Evolutionary conservation across 805 yeast species (phyloP).

Genomic region (Wickerhamiella sorbophila): DNA sequence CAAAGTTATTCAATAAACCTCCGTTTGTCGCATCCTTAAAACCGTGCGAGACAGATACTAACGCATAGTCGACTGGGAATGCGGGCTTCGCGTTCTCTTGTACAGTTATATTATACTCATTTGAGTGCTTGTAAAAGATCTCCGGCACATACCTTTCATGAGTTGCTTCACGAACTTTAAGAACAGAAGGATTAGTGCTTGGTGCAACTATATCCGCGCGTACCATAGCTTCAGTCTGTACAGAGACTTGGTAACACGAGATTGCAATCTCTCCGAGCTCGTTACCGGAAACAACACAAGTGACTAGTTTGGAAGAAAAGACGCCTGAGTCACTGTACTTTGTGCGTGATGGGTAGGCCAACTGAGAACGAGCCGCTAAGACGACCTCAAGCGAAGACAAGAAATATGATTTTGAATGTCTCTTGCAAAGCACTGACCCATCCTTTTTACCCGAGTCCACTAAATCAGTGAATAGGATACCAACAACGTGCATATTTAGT

Average conservation of each 20-base stretch:
- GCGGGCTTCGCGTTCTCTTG: slow-evolving; percentile 81
- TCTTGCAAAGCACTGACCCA: slow-evolving; percentile 81
- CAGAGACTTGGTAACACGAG: slow-evolving; percentile 76
- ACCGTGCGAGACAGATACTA: slow-evolving; percentile 84
- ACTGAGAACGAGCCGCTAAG: slow-evolving; percentile 72
- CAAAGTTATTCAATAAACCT: slow-evolving; percentile 30
- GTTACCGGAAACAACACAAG: slow-evolving; percentile 91
- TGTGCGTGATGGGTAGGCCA: slow-evolving; percentile 44
- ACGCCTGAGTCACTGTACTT: slow-evolving; percentile 47
- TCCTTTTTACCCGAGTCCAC: slow-evolving; percentile 75
- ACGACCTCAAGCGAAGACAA: slow-evolving; percentile 73
- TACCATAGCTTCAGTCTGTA: slow-evolving; percentile 74
- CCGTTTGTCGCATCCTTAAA: slow-evolving; percentile 48
- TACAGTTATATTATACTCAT: slow-evolving; percentile 82
- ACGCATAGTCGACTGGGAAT: slow-evolving; percentile 78
- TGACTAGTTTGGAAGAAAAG: slow-evolving; percentile 81
- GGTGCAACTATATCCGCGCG: slow-evolving; percentile 75
- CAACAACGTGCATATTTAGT: slow-evolving; percentile 56
- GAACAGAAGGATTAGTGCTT: slow-evolving; percentile 79
- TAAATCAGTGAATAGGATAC: slow-evolving; percentile 79
- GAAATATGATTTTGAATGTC: slow-evolving; percentile 86
- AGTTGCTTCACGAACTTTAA: slow-evolving; percentile 64
- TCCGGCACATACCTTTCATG: slow-evolving; percentile 83
- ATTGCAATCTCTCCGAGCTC: slow-evolving; percentile 78
- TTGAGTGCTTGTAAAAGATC: slow-evolving; percentile 65